Percentiles rank a stretch among this genome's conserved stretches.
Conservation (phyloP, 2,329 filamentous ascomycete species). For the Neonectria neomacrospora region DNA sequence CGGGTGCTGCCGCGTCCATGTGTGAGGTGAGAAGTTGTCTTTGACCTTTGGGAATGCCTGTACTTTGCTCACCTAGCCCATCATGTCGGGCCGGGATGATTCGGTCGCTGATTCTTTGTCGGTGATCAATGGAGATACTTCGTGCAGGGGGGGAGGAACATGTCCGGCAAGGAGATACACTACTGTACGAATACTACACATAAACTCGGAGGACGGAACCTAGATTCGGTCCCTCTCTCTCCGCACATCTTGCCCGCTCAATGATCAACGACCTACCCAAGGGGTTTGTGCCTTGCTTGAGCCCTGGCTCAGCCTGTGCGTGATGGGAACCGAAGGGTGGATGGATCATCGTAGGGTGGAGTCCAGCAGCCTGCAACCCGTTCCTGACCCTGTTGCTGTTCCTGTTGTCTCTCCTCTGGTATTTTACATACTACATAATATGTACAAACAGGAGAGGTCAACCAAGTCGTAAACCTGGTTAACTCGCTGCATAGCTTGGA, state of each 20-base stretch:
- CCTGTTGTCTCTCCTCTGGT: neutral
- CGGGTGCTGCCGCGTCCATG: conserved; percentile 25
- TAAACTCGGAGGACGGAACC: neutral
- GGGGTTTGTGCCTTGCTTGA: neutral
- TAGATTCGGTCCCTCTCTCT: neutral
- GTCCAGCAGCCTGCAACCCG: neutral
- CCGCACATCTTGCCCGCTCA: neutral
- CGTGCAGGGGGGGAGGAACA: neutral
- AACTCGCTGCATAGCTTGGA: neutral
- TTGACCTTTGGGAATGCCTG: neutral
- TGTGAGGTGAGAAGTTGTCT: conserved; percentile 16
- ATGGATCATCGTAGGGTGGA: conserved; percentile 18
- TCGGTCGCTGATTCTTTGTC: neutral
- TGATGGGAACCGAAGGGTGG: neutral
- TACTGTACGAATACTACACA: neutral
- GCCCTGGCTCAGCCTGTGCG: neutral
- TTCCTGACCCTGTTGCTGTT: neutral
- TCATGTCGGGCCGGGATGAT: neutral
- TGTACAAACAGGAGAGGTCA: neutral
- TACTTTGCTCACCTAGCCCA: neutral
- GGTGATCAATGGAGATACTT: neutral
- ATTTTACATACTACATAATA: neutral
- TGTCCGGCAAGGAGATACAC: neutral
- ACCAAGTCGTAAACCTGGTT: neutral
- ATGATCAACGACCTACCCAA: neutral